Evolutionary conservation across 208 protist genomes (phyloP), one percentile per base, ranked within the genome.

Genomic region (Trypanosoma grayi): DNA sequence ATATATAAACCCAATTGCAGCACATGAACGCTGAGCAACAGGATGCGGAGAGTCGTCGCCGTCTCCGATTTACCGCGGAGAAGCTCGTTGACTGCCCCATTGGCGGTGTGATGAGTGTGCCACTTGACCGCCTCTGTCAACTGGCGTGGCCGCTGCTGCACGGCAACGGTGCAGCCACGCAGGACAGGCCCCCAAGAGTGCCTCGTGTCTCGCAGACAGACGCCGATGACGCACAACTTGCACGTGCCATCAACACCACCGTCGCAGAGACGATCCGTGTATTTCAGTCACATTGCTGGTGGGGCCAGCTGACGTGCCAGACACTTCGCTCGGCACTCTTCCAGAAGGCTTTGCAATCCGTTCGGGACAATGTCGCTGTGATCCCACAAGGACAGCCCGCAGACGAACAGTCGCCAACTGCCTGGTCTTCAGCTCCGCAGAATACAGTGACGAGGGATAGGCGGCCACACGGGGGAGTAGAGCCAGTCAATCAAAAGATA

Each of bases 121-220:
- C 81, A 1, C 58, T 60, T 1, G 70, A 73, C 14, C 66, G 44
- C 36, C 60, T 87, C 0, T 81, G 69, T 14, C 54, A 72, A 43
- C 56, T 79, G 6, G 77, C 77, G 33, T 87, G 81, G 81, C 77
- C 77, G 28, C 57, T 84, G 31, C 56, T 83, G 7, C 27, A 60
- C 13, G 50, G 54, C 40, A 52, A 24, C 16, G 31, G n/a, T 59
- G 1, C 24, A 3, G 25, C 13, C 28, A 50, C 24, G 4, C 0
- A n/a, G n/a, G 25, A 7, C 1, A 59, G 20, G 18, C 9, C 39
- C 14, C 34, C 39, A 22, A 55, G 3, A 11, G n/a, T 70, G n/a
- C 55, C 63, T 1, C 27, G 28, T 20, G 2, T 65, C 1, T 45
- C 58, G 10, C 50, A 60, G 11, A 27, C 58, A 33, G 58, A 65